These are phyloP conservation scores for Dactylorhiza incarnata DNA, from an alignment of 106 monocot genomes.

Conservation along the genomic window DNA sequence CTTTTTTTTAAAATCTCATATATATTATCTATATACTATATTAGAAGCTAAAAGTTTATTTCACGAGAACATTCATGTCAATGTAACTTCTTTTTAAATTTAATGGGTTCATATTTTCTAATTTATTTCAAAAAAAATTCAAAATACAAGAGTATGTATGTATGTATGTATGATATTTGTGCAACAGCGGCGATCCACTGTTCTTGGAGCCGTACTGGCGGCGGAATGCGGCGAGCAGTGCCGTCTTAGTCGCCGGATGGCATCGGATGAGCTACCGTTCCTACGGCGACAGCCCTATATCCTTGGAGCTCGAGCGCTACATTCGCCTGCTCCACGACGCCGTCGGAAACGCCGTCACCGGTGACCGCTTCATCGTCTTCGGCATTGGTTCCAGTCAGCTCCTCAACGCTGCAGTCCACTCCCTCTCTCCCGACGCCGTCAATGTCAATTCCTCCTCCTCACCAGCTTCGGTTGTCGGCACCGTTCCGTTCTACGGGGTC, in stretches of 20 bases:
- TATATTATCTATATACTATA: no score
- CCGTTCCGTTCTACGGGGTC: constrained; percentile 56
- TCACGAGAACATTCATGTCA: no score
- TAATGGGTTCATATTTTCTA: no score
- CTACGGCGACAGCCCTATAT: constrained; percentile 24
- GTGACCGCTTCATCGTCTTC: constrained; percentile 50
- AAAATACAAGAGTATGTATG: no score
- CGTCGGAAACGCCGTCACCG: constrained; percentile 58
- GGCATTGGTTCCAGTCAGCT: constrained; percentile 74
- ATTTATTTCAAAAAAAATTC: no score
- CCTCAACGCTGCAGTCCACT: constrained; percentile 55
- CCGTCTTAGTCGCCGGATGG: constrained; percentile 64
- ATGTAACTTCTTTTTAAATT: no score
- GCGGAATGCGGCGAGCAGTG: constrained; percentile 34
- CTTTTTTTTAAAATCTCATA: no score
- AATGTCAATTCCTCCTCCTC: neutral
- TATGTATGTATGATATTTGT: no score
- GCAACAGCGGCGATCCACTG: constrained; percentile 64
- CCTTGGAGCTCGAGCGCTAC: constrained; percentile 55
- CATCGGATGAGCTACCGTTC: constrained; percentile 67
- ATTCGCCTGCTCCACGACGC: constrained; percentile 56
- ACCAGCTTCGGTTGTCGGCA: constrained; percentile 49
- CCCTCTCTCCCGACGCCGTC: constrained; percentile 36
- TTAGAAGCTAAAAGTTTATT: no score
- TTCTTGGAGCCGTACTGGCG: constrained; percentile 82